Evolutionary conservation across 2,329 filamentous ascomycete species (phyloP).

Genomic region (Alternaria sp.): DNA sequence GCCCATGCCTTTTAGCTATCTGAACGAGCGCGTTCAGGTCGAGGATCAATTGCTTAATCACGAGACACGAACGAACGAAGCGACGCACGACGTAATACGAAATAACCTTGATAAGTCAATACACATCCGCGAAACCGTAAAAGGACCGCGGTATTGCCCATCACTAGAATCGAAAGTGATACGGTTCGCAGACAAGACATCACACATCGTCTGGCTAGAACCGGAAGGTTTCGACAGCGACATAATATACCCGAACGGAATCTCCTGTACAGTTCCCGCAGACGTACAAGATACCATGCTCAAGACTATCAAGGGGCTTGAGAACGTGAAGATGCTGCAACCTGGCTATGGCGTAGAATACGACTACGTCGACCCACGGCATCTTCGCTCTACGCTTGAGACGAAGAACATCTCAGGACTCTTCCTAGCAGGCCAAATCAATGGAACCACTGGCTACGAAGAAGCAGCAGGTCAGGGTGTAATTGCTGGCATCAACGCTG

Average conservation of each 20-base stretch:
- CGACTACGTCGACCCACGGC: constrained; percentile 94
- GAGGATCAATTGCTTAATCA: constrained; percentile 84
- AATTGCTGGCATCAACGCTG: constrained; percentile 91
- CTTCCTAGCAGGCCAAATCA: constrained; percentile 95
- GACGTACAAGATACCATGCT: constrained; percentile 85
- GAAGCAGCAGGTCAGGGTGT: constrained; percentile 95
- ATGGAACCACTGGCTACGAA: constrained; percentile 97
- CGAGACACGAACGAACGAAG: constrained; percentile 84
- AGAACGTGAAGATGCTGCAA: constrained; percentile 89
- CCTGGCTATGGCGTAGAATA: constrained; percentile 98
- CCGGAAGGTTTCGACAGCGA: constrained; percentile 92
- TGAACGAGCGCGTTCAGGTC: constrained; percentile 80
- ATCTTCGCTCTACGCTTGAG: constrained; percentile 85
- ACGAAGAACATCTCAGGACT: constrained; percentile 90
- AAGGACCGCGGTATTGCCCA: constrained; percentile 92
- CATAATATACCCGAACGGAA: constrained; percentile 92
- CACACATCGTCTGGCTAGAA: constrained; percentile 94
- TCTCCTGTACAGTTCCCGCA: constrained; percentile 94
- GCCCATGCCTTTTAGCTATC: constrained; percentile 87
- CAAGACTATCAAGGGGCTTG: constrained; percentile 85
- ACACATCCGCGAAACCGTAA: constrained; percentile 94
- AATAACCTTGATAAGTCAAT: constrained; percentile 94
- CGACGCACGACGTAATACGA: constrained; percentile 81
- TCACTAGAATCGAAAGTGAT: constrained; percentile 95
- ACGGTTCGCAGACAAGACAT: constrained; percentile 78